Evolutionary conservation across 139 green algal species (phyloP).

Genomic region (Micractinium sp.): DNA sequence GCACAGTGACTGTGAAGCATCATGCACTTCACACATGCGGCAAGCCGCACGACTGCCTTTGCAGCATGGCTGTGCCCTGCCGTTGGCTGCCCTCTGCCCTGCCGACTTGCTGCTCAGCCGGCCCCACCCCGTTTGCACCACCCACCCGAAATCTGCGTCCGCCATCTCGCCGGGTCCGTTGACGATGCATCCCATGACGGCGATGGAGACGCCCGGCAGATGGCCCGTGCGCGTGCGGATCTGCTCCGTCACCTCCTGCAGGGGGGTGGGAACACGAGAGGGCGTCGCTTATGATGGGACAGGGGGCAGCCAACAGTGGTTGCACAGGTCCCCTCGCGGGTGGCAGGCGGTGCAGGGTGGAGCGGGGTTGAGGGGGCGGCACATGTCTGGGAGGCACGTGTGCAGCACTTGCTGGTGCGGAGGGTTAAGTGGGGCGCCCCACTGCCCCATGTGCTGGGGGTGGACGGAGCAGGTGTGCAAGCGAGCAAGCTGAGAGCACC

Average conservation of each 20-base stretch:
- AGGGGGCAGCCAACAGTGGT: not conserved
- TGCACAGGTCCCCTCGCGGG: too few species aligned
- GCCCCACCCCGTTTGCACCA: not conserved
- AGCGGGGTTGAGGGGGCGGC: too few species aligned
- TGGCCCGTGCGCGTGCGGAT: constrained; percentile 94
- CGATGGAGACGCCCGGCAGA: constrained; percentile 95
- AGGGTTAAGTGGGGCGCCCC: not conserved
- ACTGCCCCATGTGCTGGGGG: too few species aligned
- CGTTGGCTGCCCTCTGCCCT: too few species aligned
- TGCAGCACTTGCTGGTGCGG: too few species aligned
- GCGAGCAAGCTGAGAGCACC: too few species aligned
- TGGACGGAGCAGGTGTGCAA: not conserved
- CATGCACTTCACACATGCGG: too few species aligned
- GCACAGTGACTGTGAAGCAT: too few species aligned
- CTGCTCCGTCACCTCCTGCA: constrained; percentile 96
- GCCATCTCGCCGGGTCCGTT: constrained; percentile 99
- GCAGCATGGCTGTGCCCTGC: not conserved
- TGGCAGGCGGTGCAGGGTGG: too few species aligned
- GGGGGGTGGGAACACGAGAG: not conserved
- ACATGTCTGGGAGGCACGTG: too few species aligned
- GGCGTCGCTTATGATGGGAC: not conserved
- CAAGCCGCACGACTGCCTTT: not conserved
- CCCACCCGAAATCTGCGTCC: constrained; percentile 94
- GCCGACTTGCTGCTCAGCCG: not conserved
- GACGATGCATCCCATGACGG: constrained; percentile 99